phyloP scores from a whole-genome alignment of 495 filamentous ascomycete genomes.

The Thozetella sp. region DNA sequence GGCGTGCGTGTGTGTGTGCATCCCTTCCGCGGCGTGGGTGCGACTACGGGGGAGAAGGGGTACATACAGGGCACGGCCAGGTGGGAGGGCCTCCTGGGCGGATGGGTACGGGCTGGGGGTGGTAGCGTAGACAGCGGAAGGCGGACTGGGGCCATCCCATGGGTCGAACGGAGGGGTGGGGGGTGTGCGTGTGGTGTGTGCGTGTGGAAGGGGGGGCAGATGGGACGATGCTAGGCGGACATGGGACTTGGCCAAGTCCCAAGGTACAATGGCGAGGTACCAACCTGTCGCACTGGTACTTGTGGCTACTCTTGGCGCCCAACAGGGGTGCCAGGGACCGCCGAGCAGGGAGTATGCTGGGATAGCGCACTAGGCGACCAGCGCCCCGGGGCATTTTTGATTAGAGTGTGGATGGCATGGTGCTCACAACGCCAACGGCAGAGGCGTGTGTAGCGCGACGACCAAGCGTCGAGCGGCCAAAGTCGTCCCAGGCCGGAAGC shows the following conservation, averaged over 20 bases:
- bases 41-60: conserved; percentile 5
- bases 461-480: conserved; percentile 4
- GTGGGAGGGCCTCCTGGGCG: background rate
- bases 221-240: background rate
- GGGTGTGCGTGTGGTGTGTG: conserved; percentile 9
- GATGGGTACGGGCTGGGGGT: conserved; percentile 4
- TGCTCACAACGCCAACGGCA: conserved; percentile 2
- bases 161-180: conserved; percentile 3
- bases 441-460: conserved; percentile 1
- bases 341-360: conserved; percentile 5
- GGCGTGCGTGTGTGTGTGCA: no score
- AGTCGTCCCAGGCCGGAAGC: background rate
- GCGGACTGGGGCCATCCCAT: conserved; percentile 7
- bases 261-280: conserved; percentile 6
- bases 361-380: conserved; percentile 13
- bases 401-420: background rate
- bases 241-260: background rate
- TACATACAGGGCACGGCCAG: conserved; percentile 5
- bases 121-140: conserved; percentile 8
- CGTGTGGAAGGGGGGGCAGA: background rate
- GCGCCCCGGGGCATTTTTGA: conserved; percentile 21
- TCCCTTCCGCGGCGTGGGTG: conserved; percentile 13
- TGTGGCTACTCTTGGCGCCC: conserved; percentile 2
- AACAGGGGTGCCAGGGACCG: conserved; percentile 6
- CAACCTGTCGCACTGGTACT: conserved; percentile 6